Conservation (phyloP, 139 green algal genomes). For the Coccomyxa sp. region DNA sequence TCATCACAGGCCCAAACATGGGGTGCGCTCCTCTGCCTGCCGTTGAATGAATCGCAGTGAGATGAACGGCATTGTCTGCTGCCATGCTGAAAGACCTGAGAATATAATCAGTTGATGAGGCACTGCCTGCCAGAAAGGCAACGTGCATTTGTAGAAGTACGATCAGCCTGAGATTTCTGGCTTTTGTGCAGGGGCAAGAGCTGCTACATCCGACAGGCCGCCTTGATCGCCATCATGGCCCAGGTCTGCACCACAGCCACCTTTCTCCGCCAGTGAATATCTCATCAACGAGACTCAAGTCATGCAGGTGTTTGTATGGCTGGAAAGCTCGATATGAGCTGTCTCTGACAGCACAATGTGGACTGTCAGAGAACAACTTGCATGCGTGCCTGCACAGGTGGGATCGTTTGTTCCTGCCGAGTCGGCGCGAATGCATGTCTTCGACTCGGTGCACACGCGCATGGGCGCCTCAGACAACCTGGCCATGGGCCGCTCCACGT, state of each 20-base stretch:
- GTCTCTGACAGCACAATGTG: too few relatives aligned
- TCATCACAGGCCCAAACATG: slow-evolving; percentile 91
- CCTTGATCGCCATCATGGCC: slow-evolving; percentile 82
- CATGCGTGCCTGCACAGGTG: slow-evolving; percentile 34
- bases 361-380: not conserved
- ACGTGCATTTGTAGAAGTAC: too few relatives aligned
- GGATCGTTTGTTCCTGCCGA: slow-evolving; percentile 83
- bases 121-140: too few relatives aligned
- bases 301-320: too few relatives aligned
- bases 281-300: too few relatives aligned
- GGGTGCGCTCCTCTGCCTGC: slow-evolving; percentile 9
- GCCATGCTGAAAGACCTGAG: too few relatives aligned
- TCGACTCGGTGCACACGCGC: slow-evolving; percentile 81
- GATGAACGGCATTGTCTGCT: too few relatives aligned
- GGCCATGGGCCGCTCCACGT: slow-evolving; percentile 61
- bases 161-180: too few relatives aligned
- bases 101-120: too few relatives aligned
- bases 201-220: slow-evolving; percentile 58
- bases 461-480: slow-evolving; percentile 90
- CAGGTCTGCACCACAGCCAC: slow-evolving; percentile 45
- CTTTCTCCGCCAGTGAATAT: too few relatives aligned
- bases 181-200: slow-evolving; percentile 54
- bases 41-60: too few relatives aligned
- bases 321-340: too few relatives aligned
- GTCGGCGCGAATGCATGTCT: slow-evolving; percentile 43